Base-by-base conservation (phyloP, 805 yeast species). In the Debaryomyces castellii region DNA sequence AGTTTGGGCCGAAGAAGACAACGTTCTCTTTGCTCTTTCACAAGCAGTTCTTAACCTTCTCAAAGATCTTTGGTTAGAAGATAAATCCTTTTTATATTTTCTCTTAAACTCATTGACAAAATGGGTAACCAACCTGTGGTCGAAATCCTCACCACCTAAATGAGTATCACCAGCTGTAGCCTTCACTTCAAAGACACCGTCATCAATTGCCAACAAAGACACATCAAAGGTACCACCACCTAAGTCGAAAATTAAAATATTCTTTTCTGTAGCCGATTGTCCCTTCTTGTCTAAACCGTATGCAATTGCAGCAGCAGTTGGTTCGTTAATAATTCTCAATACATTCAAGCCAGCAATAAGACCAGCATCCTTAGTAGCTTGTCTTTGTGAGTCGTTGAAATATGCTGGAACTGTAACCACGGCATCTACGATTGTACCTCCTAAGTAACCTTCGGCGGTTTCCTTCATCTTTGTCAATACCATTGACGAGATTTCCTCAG, bases 1-100 rank as follows among this genome's bases (percentile, higher is more conserved):
- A 90, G 82, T 65, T 78, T 90, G 96, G 54, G 97, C 89, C 50
- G 96, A 87, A 28, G 97, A 90, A 36, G 97, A 92, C 64, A 91
- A 82, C 53, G 97, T 89, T 83, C 98, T 89, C 95, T 91, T 91
- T 55, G 98, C 98, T 77, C 98, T 87, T 82, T 91, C 98, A 79
- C 96, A 90, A 62, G 97, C 97, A 59, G 97, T 91, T 83, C 97
- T 87, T 73, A 91, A 82, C 85, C 97, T 89, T 82, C 98, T 89
- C 70, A 92, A 80, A 54, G 98, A 95, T 82, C 98, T 89, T 80
- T 90, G 96, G 85, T 91, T 90, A 62, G 82, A 58, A 44, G 96
- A 81, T 57, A 92, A 76, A 71, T 92, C 98, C 82, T 89, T 89
- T 86, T 89, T 89, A 85, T 88, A 82, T 84, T 92, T 91, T 80